phyloP scores from a whole-genome alignment of 2,329 filamentous ascomycete genomes.

The Madurella mycetomatis region DNA sequence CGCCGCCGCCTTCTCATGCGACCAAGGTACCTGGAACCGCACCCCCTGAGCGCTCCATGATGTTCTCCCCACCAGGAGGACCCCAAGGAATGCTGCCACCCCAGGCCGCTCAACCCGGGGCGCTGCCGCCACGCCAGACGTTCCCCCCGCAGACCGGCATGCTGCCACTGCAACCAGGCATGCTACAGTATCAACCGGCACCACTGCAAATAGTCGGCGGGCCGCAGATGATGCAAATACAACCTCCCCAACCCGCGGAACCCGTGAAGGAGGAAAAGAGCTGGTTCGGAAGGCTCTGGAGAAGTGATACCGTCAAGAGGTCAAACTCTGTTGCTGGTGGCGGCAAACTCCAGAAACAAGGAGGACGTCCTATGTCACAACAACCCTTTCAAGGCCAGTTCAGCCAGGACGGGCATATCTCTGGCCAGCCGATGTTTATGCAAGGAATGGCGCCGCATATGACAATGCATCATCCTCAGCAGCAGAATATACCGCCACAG shows the following conservation, averaged over 20 bases:
- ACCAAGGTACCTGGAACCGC: conserved; percentile 2
- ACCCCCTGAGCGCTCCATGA: conserved; percentile 1
- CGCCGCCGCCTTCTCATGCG: background rate
- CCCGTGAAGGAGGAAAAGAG: conserved; percentile 14
- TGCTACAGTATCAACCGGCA: background rate
- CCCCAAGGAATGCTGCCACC: background rate
- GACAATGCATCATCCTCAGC: conserved; percentile 4
- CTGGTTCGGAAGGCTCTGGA: conserved; percentile 16
- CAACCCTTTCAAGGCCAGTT: background rate
- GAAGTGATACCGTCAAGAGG: conserved; percentile 13
- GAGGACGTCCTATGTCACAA: background rate
- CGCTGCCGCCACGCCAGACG: conserved; percentile 1
- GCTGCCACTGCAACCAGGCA: background rate
- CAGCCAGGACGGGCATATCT: background rate
- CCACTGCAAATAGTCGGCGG: background rate
- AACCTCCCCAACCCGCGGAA: background rate
- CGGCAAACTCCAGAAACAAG: conserved; percentile 13
- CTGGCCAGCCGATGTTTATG: background rate
- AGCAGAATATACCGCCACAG: background rate
- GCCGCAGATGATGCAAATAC: background rate
- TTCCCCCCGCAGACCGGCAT: background rate
- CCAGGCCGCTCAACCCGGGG: background rate
- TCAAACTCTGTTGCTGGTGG: background rate
- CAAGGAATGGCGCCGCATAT: background rate
- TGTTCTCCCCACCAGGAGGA: conserved; percentile 6